Evolutionary conservation across 2,329 filamentous ascomycete species (phyloP), one percentile per base, ranked within the genome.

Genomic region (Thermoascus crustaceus): DNA sequence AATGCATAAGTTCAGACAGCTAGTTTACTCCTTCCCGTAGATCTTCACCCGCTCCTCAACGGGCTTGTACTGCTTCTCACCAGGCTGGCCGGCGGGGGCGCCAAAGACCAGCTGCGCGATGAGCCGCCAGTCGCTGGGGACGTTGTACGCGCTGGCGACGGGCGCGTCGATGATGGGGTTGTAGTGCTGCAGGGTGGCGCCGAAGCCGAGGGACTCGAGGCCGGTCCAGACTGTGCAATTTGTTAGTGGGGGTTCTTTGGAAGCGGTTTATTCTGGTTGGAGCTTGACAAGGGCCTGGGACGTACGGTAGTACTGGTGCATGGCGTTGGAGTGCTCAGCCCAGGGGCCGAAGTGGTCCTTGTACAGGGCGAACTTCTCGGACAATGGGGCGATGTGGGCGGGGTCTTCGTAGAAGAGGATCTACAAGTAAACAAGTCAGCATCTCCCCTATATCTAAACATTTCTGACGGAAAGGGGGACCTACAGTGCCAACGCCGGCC

Each of bases 101-200:
- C 85, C 85, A 62, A 94, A 91, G 52, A 94, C 86, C 46, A 95
- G 69, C 72, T 94, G 85, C 16, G 83, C 80, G 55, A 80, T 76
- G 45, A 94, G 73, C 54, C 75, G 76, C 86, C 87, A 94, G 50
- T 73, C 72, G 11, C 64, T 53, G 27, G 84, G 82, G 20, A 94
- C 50, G 38, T 72, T 72, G 82, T 85, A 94, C 49, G 76, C 67
- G 43, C 68, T 68, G 29, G 72, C 65, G 35, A 87, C 81, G 66
- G 79, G 76, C 46, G 72, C 70, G 64, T 94, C 82, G 49, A 93
- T 76, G 39, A 94, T 63, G 13, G 86, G 86, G 74, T 86, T 91
- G 72, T 94, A 94, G 69, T 94, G 87, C 72, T 94, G 87, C 35
- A 94, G 73, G 72, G 88, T 94, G 57, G 81, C 83, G 46, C 86